phyloP scores from a whole-genome alignment of 805 yeast species.

The Wickerhamomyces strasburgensis region DNA sequence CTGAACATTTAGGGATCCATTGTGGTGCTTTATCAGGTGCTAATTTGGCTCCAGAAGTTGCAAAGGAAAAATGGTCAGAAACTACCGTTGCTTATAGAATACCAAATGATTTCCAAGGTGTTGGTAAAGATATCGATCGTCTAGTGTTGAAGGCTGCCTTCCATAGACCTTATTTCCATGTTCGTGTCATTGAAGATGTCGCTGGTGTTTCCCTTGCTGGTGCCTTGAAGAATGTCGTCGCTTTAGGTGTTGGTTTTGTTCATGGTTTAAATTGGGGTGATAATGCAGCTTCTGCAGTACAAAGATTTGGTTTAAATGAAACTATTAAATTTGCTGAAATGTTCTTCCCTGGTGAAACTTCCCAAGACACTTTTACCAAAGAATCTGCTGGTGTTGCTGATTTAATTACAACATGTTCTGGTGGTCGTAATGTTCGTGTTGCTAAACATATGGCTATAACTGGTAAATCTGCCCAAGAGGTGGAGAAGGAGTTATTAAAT shows the following conservation, averaged over 20 bases:
- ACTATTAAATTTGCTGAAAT: constrained; percentile 78
- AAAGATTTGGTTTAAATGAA: constrained; percentile 92
- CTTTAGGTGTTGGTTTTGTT: constrained; percentile 94
- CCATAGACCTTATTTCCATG: constrained; percentile 99
- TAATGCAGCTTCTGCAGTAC: constrained; percentile 95
- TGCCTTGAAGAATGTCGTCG: constrained; percentile 94
- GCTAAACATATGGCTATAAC: constrained; percentile 81
- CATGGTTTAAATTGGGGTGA: constrained; percentile 99
- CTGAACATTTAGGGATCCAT: constrained; percentile 74
- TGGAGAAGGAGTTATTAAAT: constrained; percentile 81
- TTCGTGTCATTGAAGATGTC: constrained; percentile 84
- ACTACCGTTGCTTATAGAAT: constrained; percentile 89
- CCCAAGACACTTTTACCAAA: constrained; percentile 70
- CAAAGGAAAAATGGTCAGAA: constrained; percentile 93
- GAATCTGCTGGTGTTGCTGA: constrained; percentile 99
- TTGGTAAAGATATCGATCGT: constrained; percentile 54
- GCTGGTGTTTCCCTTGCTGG: constrained; percentile 97
- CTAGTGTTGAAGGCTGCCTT: constrained; percentile 70
- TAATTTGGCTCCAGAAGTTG: constrained; percentile 95
- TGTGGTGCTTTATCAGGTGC: constrained; percentile 99
- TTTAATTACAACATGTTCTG: constrained; percentile 93
- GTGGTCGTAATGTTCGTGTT: constrained; percentile 94
- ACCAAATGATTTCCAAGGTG: constrained; percentile 54
- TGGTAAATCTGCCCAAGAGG: constrained; percentile 69
- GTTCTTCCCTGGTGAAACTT: constrained; percentile 56